Conservation (phyloP, 768 basidiomycete species). For the Boletus huronensis region DNA sequence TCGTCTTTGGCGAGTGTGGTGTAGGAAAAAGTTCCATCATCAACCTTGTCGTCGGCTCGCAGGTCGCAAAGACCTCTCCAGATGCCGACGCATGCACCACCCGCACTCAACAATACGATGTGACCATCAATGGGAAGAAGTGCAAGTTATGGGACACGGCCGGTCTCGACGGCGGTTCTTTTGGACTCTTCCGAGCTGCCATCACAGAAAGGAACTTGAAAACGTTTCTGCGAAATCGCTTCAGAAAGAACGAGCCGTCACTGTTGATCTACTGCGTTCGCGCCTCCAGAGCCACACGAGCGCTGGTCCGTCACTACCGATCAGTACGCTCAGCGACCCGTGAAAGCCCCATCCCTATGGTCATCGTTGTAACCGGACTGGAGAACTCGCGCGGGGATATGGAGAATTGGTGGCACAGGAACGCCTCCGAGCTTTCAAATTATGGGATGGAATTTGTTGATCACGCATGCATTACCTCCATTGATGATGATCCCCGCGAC, state of each 20-base stretch:
- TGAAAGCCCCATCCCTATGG: slow-evolving; percentile 31
- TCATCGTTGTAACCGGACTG: slow-evolving; percentile 39
- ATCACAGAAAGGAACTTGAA: slow-evolving; percentile 28
- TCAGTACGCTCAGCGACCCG: slow-evolving; percentile 33
- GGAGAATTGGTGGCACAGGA: slow-evolving; percentile 36
- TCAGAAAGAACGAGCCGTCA: slow-evolving; percentile 34
- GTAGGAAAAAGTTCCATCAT: slow-evolving; percentile 42
- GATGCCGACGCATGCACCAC: slow-evolving; percentile 38
- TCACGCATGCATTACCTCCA: slow-evolving; percentile 34
- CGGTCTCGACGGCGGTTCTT: slow-evolving; percentile 34
- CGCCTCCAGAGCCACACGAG: slow-evolving; percentile 38
- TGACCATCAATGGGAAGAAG: slow-evolving; percentile 15
- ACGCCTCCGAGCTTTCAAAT: slow-evolving; percentile 16
- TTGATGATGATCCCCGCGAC: slow-evolving; percentile 23
- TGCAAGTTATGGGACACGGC: slow-evolving; percentile 34
- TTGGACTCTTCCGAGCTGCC: slow-evolving; percentile 23
- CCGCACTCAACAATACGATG: slow-evolving; percentile 23
- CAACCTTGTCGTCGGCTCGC: slow-evolving; percentile 35
- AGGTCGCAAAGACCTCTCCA: slow-evolving; percentile 31
- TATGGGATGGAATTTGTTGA: slow-evolving; percentile 27
- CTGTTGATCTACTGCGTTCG: slow-evolving; percentile 42
- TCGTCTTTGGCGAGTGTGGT: slow-evolving; percentile 46
- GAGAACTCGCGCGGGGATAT: slow-evolving; percentile 33
- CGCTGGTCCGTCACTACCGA: slow-evolving; percentile 37
- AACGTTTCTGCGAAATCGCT: slow-evolving; percentile 29